Evolutionary conservation across 495 filamentous ascomycete genomes (phyloP).

Genomic region (Pyronema domesticum): DNA sequence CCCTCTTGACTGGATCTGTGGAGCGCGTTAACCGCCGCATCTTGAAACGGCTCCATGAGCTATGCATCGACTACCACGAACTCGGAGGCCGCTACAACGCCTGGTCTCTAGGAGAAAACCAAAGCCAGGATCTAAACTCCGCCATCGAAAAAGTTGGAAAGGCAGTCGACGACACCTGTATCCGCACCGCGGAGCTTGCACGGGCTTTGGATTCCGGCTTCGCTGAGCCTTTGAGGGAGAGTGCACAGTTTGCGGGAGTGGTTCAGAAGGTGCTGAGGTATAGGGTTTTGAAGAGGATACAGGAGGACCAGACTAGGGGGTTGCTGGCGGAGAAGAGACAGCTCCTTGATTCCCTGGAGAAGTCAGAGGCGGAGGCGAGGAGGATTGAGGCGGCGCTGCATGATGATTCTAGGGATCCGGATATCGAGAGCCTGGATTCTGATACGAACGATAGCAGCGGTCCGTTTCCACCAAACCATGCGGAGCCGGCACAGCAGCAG

Average conservation of each 20-base stretch:
- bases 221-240: conserved; percentile 92
- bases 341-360: conserved; percentile 65
- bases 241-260: conserved; percentile 88
- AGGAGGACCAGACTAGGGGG: conserved; percentile 92
- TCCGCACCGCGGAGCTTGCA: conserved; percentile 83
- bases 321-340: conserved; percentile 66
- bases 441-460: neutral
- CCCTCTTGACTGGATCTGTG: conserved; percentile 72
- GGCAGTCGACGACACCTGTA: conserved; percentile 87
- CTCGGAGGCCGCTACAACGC: conserved; percentile 87
- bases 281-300: conserved; percentile 75
- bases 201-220: conserved; percentile 68
- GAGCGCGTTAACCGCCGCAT: conserved; percentile 90
- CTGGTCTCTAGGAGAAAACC: conserved; percentile 71
- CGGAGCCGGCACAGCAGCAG: conserved; percentile 40
- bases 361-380: conserved; percentile 75
- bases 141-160: conserved; percentile 91
- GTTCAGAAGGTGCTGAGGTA: conserved; percentile 78
- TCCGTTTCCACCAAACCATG: conserved; percentile 82
- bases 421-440: conserved; percentile 73
- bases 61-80: conserved; percentile 79
- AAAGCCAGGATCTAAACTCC: conserved; percentile 61
- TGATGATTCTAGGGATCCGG: conserved; percentile 27
- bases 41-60: conserved; percentile 57
- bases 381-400: conserved; percentile 80